Evolutionary conservation across 2,329 filamentous ascomycete genomes (phyloP).

Genomic region (Fusarium devonianum): DNA sequence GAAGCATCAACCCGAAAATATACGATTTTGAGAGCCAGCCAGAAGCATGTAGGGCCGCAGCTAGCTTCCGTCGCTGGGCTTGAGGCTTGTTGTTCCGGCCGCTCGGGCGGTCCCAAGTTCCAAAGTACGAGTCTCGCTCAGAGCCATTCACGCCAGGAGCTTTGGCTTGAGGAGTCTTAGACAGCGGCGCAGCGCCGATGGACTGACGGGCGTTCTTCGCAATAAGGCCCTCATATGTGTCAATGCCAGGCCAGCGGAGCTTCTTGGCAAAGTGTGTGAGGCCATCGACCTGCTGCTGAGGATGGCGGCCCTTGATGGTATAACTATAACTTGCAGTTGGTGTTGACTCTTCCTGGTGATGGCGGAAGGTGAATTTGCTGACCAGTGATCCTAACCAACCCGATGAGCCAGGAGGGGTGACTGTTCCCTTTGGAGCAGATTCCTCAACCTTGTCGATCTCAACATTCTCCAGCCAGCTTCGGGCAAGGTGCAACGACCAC

Average conservation of each 20-base stretch:
- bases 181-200: conserved; percentile 39
- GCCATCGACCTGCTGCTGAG: conserved; percentile 66
- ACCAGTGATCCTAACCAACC: conserved; percentile 66
- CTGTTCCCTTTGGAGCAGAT: conserved; percentile 12
- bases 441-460: conserved; percentile 58
- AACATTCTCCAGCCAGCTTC: conserved; percentile 74
- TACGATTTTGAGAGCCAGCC: conserved; percentile 75
- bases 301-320: conserved; percentile 62
- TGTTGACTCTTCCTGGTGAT: conserved; percentile 49
- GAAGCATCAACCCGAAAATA: conserved; percentile 69
- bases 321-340: conserved; percentile 49
- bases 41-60: conserved; percentile 63
- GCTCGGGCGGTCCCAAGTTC: conserved; percentile 48
- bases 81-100: conserved; percentile 44
- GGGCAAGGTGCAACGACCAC: conserved; percentile 71
- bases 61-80: conserved; percentile 60
- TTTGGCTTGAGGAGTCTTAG: conserved; percentile 48
- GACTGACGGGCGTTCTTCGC: conserved; percentile 56
- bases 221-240: conserved; percentile 57
- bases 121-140: conserved; percentile 57
- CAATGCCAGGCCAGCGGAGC: conserved; percentile 68
- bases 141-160: conserved; percentile 47
- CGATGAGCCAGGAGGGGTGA: conserved; percentile 23
- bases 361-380: conserved; percentile 58
- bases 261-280: conserved; percentile 69